phyloP scores from a whole-genome alignment of 2,329 filamentous ascomycete genomes.

The Dothiorella sarmentorum region DNA sequence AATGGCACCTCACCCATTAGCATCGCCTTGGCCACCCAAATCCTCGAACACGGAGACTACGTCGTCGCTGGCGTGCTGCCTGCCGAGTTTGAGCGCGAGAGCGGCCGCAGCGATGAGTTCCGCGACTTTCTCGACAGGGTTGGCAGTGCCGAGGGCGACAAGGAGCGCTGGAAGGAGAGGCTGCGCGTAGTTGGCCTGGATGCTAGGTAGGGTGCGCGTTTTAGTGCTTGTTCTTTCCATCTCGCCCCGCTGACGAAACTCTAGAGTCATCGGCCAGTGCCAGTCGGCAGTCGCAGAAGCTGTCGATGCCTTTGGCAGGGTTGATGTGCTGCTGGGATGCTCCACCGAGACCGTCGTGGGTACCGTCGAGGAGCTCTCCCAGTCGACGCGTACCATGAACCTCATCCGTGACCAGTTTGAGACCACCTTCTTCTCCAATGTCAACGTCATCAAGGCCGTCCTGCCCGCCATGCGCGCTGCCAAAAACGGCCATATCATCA shows the following conservation, averaged over 20 bases:
- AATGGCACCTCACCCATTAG: constrained; percentile 80
- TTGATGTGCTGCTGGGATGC: constrained; percentile 89
- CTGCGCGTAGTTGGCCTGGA: constrained; percentile 62
- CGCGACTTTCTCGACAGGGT: constrained; percentile 69
- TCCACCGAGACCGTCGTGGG: constrained; percentile 86
- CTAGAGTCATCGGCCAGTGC: constrained; percentile 64
- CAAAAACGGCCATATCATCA: constrained; percentile 83
- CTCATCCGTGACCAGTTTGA: constrained; percentile 91
- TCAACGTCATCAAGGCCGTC: constrained; percentile 90
- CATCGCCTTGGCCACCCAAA: constrained; percentile 73
- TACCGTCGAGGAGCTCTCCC: constrained; percentile 83
- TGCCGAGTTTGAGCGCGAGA: constrained; percentile 70
- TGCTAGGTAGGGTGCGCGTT: constrained; percentile 43
- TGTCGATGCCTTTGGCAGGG: constrained; percentile 74
- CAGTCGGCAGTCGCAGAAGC: constrained; percentile 85
- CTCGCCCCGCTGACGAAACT: constrained; percentile 15
- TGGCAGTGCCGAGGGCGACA: constrained; percentile 46
- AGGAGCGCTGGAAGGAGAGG: constrained; percentile 76
- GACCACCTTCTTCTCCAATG: constrained; percentile 88
- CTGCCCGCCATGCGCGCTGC: constrained; percentile 76
- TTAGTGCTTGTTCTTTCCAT: neutral
- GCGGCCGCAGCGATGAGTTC: constrained; percentile 69
- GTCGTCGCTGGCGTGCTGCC: constrained; percentile 81
- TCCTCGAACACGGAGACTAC: constrained; percentile 88
- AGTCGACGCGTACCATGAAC: constrained; percentile 67